Evolutionary conservation across 177 flowering plant species (phyloP).

Genomic region (Telopea speciosissima): DNA sequence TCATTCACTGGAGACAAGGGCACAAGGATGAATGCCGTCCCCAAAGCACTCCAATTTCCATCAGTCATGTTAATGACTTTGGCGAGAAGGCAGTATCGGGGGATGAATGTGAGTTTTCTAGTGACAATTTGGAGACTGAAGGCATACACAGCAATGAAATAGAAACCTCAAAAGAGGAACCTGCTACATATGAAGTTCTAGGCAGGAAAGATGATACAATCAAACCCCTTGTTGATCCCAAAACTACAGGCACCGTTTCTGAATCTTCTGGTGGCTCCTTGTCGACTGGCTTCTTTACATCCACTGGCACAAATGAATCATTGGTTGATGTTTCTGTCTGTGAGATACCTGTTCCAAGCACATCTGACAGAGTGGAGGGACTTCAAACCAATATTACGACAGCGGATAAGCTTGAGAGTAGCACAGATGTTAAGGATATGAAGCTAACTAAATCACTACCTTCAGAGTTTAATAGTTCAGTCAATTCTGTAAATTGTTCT

Average conservation of each 20-base stretch:
- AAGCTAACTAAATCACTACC: constrained; percentile 25
- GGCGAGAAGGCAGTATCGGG: constrained; percentile 17
- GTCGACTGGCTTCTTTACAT: constrained; percentile 26
- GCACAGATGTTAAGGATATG: constrained; percentile 2
- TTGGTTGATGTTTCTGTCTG: constrained; percentile 33
- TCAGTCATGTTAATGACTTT: constrained; percentile 17
- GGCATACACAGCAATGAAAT: constrained; percentile 6
- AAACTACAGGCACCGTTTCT: constrained; percentile 13
- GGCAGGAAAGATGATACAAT: constrained; percentile 24
- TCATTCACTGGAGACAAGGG: constrained; percentile 86
- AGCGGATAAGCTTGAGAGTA: constrained; percentile 13
- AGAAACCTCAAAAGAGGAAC: constrained; percentile 20
- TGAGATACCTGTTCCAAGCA: constrained; percentile 25
- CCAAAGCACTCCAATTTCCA: constrained; percentile 18
- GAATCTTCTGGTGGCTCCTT: constrained; percentile 25
- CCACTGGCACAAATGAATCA: constrained; percentile 20
- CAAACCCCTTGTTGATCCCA: constrained; percentile 17
- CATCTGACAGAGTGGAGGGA: constrained; percentile 19
- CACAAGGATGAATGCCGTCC: constrained; percentile 81
- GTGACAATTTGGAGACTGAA: constrained; percentile 22
- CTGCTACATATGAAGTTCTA: constrained; percentile 16
- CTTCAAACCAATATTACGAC: constrained; percentile 16
- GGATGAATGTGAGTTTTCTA: constrained; percentile 16
- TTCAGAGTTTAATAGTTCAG: constrained; percentile 25
- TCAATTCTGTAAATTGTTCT: constrained; percentile 24